A percentile compares a stretch with the other conserved stretches of the same genome.
These are phyloP conservation scores for Viola odorata DNA, from an alignment of 345 rosid genomes.

Conservation along the genomic window DNA sequence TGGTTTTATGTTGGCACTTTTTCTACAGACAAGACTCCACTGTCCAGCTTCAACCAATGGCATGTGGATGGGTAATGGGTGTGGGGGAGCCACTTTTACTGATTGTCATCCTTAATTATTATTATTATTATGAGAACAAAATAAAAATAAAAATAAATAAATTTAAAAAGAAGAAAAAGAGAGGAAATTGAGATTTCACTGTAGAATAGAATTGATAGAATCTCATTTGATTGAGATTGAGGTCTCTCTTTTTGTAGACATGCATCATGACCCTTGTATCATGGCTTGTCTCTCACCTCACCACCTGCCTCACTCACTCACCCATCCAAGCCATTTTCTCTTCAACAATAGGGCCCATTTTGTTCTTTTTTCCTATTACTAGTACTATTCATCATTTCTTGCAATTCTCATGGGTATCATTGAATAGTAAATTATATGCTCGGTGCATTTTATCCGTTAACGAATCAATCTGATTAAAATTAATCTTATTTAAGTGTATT, in stretches of 20 bases:
- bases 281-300: slow-evolving; percentile 43
- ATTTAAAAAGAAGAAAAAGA: too few relatives aligned
- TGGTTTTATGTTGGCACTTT: not conserved
- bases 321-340: slow-evolving; percentile 8
- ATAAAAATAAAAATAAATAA: too few relatives aligned
- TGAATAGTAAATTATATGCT: too few relatives aligned
- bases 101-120: slow-evolving; percentile 18
- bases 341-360: not conserved
- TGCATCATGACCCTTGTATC: slow-evolving; percentile 51
- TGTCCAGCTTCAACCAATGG: slow-evolving; percentile 24
- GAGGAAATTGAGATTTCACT: slow-evolving; percentile 8
- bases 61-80: slow-evolving; percentile 43
- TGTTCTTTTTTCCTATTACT: not conserved
- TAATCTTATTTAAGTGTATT: too few relatives aligned
- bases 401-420: too few relatives aligned
- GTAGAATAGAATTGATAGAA: slow-evolving; percentile 1
- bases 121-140: too few relatives aligned
- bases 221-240: slow-evolving; percentile 45
- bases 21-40: slow-evolving; percentile 39
- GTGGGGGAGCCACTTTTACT: slow-evolving; percentile 25
- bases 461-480: too few relatives aligned
- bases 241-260: slow-evolving; percentile 50
- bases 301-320: slow-evolving; percentile 8
- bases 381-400: too few relatives aligned
- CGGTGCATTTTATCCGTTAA: too few relatives aligned